Percentiles rank a stretch among this genome's conserved stretches.
These are phyloP conservation scores for Cotoneaster glaucophyllus DNA, from an alignment of 306 rosid species.

Conservation along the genomic window DNA sequence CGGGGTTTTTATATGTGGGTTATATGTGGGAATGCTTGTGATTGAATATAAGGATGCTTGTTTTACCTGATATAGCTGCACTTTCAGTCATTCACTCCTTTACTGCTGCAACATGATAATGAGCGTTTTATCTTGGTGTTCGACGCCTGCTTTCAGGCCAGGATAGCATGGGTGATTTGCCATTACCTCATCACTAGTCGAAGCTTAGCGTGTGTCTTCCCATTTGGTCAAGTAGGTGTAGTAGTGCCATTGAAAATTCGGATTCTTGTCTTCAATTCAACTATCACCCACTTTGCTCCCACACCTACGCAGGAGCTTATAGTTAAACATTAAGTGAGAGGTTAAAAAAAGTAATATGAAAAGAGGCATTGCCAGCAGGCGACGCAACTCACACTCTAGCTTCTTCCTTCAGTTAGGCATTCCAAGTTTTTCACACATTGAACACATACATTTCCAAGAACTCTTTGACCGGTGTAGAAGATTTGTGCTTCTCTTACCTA, in stretches of 20 bases:
- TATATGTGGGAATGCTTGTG: constrained; percentile 22
- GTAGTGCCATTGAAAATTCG: not conserved
- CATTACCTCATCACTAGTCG: constrained; percentile 1
- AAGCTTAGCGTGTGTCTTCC: constrained; percentile 8
- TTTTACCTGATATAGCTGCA: constrained; percentile 9
- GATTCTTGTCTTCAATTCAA: not conserved
- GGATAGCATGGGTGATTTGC: not conserved
- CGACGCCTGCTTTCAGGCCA: not conserved
- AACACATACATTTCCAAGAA: not conserved
- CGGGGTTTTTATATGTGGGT: not conserved
- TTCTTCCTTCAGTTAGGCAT: not conserved
- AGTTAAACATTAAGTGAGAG: not conserved
- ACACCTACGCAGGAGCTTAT: not conserved
- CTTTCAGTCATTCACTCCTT: constrained; percentile 9
- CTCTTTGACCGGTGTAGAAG: not conserved
- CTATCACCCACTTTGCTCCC: not conserved
- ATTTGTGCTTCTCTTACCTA: not conserved
- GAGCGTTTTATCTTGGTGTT: not conserved
- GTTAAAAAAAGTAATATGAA: not conserved
- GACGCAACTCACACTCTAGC: not conserved
- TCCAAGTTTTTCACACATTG: not conserved
- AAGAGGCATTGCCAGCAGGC: not conserved
- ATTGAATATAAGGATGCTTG: constrained; percentile 4
- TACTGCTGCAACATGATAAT: not conserved
- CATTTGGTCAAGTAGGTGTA: constrained; percentile 2